Percentiles rank a stretch among this genome's conserved stretches.
phyloP scores from a whole-genome alignment of 768 basidiomycete genomes.

The Lentinula raphanica region DNA sequence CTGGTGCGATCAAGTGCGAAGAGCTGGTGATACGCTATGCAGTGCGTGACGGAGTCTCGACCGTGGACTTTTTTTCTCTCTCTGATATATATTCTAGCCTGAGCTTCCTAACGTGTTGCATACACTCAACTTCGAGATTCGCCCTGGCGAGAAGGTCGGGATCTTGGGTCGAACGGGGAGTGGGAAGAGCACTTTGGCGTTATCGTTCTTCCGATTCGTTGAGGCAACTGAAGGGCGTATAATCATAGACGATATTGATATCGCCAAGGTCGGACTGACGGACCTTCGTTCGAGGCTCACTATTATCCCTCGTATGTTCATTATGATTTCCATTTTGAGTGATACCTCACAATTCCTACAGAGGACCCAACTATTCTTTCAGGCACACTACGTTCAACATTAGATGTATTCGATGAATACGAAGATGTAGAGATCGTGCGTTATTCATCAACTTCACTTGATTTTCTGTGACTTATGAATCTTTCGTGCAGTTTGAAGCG shows the following conservation, averaged over 20 bases:
- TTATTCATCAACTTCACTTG: background rate
- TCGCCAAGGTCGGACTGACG: conserved; percentile 72
- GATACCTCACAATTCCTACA: conserved; percentile 21
- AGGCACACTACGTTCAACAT: conserved; percentile 71
- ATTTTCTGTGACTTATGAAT: background rate
- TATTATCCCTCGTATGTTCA: conserved; percentile 61
- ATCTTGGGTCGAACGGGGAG: conserved; percentile 69
- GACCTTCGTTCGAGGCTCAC: conserved; percentile 76
- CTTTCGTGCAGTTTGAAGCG: conserved; percentile 58
- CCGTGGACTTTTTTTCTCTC: background rate
- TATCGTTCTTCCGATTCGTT: conserved; percentile 89
- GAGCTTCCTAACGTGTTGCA: conserved; percentile 86
- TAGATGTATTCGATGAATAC: conserved; percentile 86
- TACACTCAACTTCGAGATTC: conserved; percentile 65
- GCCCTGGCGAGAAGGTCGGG: conserved; percentile 74
- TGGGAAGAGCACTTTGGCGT: conserved; percentile 77
- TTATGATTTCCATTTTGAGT: too few species aligned
- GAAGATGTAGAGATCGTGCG: conserved; percentile 76
- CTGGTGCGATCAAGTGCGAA: conserved; percentile 65
- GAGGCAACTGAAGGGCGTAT: conserved; percentile 77
- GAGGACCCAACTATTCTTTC: conserved; percentile 90
- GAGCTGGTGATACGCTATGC: conserved; percentile 75
- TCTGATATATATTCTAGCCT: conserved; percentile 40
- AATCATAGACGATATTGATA: conserved; percentile 73
- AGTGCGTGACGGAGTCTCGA: conserved; percentile 37